These are phyloP conservation scores for Phytophthora syringae DNA, from an alignment of 352 stramenopile genomes.

Conservation along the genomic window DNA sequence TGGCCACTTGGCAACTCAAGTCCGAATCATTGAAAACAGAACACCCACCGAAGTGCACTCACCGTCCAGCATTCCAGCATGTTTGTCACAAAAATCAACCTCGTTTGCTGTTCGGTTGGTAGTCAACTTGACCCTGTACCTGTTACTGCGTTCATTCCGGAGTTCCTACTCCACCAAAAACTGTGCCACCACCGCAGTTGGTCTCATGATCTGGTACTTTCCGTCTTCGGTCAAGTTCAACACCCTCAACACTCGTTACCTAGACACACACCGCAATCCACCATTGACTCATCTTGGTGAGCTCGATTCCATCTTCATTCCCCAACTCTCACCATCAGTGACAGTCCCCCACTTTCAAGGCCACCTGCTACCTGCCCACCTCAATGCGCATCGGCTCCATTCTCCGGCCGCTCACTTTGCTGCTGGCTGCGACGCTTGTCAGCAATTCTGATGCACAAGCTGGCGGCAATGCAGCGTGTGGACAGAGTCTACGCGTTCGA, in stretches of 20 bases:
- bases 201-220: conserved; percentile 2
- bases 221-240: conserved; percentile 14
- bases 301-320: conserved; percentile 24
- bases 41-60: background rate
- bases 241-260: background rate
- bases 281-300: conserved; percentile 5
- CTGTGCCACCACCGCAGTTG: conserved; percentile 8
- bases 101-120: conserved; percentile 6
- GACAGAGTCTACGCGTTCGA: conserved; percentile 36
- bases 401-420: conserved; percentile 14
- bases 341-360: conserved; percentile 5
- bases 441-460: conserved; percentile 1
- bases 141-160: conserved; percentile 4
- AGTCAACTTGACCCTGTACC: background rate
- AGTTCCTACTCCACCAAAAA: background rate
- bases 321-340: conserved; percentile 22
- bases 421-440: conserved; percentile 10
- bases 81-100: no score
- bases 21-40: background rate
- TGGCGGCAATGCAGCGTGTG: conserved; percentile 48
- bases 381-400: conserved; percentile 20
- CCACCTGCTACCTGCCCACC: background rate
- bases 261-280: background rate
- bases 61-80: no score
- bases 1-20: background rate